These are phyloP conservation scores for Xylariaceae sp. DNA, from an alignment of 2,329 filamentous ascomycete species.

Conservation along the genomic window DNA sequence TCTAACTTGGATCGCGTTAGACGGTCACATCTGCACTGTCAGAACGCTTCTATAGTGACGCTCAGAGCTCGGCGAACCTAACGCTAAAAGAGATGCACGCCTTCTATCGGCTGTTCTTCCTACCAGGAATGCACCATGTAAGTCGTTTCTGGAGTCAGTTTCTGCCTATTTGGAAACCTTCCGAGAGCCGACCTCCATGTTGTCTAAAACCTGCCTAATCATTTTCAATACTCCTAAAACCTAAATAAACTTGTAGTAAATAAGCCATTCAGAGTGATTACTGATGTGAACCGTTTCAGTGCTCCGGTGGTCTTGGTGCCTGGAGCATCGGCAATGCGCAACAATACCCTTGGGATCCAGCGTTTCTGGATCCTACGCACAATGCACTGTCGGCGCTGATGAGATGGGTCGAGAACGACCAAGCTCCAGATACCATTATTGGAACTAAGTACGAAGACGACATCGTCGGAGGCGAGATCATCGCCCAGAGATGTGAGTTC, in stretches of 20 bases:
- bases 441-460: constrained; percentile 18
- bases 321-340: constrained; percentile 17
- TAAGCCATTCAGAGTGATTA: too few relatives aligned
- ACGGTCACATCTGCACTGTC: constrained; percentile 14
- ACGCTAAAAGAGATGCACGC: constrained; percentile 21
- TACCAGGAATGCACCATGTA: constrained; percentile 18
- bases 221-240: too few relatives aligned
- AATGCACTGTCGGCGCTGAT: constrained; percentile 15
- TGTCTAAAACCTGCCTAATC: too few relatives aligned
- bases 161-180: too few relatives aligned
- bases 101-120: constrained; percentile 28
- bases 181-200: too few relatives aligned
- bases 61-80: constrained; percentile 13
- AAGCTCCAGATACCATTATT: constrained; percentile 11
- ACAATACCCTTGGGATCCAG: constrained; percentile 13
- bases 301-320: constrained; percentile 11
- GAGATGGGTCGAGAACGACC: constrained; percentile 16
- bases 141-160: too few relatives aligned
- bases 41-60: constrained; percentile 10
- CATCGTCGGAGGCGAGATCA: constrained; percentile 7
- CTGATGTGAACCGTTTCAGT: not conserved
- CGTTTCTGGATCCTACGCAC: constrained; percentile 11
- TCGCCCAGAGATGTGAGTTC: constrained; percentile 16
- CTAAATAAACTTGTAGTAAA: too few relatives aligned
- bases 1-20: not conserved